phyloP scores from a whole-genome alignment of 495 filamentous ascomycete species.

The Poronia punctata region DNA sequence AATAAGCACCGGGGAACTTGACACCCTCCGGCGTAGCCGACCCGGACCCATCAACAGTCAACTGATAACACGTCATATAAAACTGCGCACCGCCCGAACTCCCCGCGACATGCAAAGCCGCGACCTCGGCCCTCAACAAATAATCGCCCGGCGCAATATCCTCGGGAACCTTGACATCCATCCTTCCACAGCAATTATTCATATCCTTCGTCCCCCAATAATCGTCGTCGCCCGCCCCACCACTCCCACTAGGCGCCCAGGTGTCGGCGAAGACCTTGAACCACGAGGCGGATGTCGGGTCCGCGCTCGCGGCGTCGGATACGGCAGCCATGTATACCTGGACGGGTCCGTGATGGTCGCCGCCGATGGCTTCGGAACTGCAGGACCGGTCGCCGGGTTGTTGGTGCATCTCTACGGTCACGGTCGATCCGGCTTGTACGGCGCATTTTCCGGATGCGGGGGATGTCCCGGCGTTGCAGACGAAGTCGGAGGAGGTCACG shows the following conservation, averaged over 20 bases:
- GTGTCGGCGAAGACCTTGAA: constrained; percentile 47
- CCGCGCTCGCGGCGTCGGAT: constrained; percentile 38
- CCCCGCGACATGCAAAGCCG: constrained; percentile 43
- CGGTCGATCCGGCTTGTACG: constrained; percentile 39
- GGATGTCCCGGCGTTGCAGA: constrained; percentile 34
- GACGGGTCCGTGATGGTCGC: constrained; percentile 42
- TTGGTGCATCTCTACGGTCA: constrained; percentile 50
- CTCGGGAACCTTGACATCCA: constrained; percentile 41
- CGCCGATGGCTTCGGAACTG: constrained; percentile 41
- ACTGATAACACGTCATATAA: constrained; percentile 48
- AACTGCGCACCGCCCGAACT: constrained; percentile 38
- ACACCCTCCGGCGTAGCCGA: constrained; percentile 32
- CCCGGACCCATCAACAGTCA: constrained; percentile 28
- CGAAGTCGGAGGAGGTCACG: constrained; percentile 30
- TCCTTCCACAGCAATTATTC: constrained; percentile 46
- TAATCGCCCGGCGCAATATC: constrained; percentile 46
- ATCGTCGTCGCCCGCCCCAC: constrained; percentile 34
- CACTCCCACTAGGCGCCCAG: constrained; percentile 33
- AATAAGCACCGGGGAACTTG: constrained; percentile 43
- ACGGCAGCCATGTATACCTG: constrained; percentile 50
- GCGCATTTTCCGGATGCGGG: constrained; percentile 34
- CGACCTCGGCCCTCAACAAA: constrained; percentile 45
- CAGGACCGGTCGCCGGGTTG: constrained; percentile 39
- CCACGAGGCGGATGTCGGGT: constrained; percentile 36
- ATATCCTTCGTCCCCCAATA: constrained; percentile 46